Base-by-base conservation (phyloP, 306 rosid species). In the Biancaea sappan region DNA sequence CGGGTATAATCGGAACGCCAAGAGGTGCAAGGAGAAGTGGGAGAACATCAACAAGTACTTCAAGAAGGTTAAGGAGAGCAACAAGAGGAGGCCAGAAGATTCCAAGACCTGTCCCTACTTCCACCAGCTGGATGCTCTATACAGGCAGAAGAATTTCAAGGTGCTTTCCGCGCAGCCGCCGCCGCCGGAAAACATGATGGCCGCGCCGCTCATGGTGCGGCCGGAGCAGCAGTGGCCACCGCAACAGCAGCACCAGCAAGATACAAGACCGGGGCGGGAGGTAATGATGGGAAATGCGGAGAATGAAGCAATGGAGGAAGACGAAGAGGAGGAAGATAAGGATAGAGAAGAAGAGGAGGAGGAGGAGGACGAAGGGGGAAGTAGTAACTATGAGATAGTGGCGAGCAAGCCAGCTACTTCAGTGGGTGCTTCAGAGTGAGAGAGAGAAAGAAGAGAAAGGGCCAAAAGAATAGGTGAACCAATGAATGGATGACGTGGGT, bases 181-280 rank as follows among this genome's bases (percentile, higher is more conserved):
- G 22, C 82, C 57, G 71, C 79, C 81, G 4, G 89, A 84, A 62
- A 86, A 67, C 81, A 84, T 69, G 34, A 60, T 71, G 80, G 75
- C 80, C 60, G 77, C 80, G 5, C 95, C 99, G 0, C 50, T 94
- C 35, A 90, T 94, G 99, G 97, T 94, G 24, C 79, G 76, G 57
- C 97, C 98, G 29, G 97, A 94, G 84, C 98, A 94, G 79, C 98
- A 94, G 29, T 94, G 97, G 98, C 98, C 97, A 1, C 98, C 95
- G 2, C 86, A 73, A 47, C 70, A 32, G 14, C 85, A 69, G 48
- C 71, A 35, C 13, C 64, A 18, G 46, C 59, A 40, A 12, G 51
- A 43, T 8, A 22, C 37, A 0, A 47, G 15, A 29, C 7, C 43
- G n/a, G 54, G 26, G 15, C 32, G 72, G 8, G 79, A 83, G 2